Base-by-base conservation (phyloP, 441 rosid species). In the Gossypium davidsonii region DNA sequence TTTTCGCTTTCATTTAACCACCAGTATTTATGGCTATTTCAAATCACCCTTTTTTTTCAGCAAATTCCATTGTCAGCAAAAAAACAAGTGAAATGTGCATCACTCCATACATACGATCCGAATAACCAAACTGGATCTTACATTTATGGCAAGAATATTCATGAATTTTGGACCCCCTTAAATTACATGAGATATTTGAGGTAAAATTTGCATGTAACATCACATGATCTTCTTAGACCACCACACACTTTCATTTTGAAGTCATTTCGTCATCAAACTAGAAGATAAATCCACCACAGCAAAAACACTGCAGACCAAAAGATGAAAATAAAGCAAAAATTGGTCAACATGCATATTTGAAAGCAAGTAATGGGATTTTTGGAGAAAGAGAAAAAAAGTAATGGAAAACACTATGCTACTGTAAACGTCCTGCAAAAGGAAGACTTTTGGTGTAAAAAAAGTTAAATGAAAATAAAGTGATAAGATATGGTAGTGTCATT, bases 201-300 rank as follows among this genome's bases (percentile, higher is more conserved):
- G 70, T 65, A 44, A 65, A 12, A 21, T 44, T 12, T 66, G 56
- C 70, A 21, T 26, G 31, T 44, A 23, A 67, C 42, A 48, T 12
- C 71, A 48, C 10, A 48, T 10, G 42, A 67, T 25, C 57, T 23
- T 23, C 56, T n/a, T 48, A n/a, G 23, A 66, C 23, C 23, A 42
- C 8, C 20, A 3, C 48, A 15, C 14, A 52, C 1, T 37, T 9
- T 4, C 67, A 15, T 34, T 10, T 18, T 18, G 48, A 11, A 23
- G 11, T 64, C 28, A 64, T 23, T 3, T 66, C 57, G n/a, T 67
- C 63, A 66, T 81, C 80, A 84, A 31, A 77, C 8, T 39, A 69
- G 72, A 1, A 82, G 78, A 73, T 49, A 46, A 44, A 70, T n/a
- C 86, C 89, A 82, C 56, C 71, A 34, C 63, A 85, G 58, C 75